phyloP scores from a whole-genome alignment of 2,329 filamentous ascomycete species.

The Domatiomyces globalis region DNA sequence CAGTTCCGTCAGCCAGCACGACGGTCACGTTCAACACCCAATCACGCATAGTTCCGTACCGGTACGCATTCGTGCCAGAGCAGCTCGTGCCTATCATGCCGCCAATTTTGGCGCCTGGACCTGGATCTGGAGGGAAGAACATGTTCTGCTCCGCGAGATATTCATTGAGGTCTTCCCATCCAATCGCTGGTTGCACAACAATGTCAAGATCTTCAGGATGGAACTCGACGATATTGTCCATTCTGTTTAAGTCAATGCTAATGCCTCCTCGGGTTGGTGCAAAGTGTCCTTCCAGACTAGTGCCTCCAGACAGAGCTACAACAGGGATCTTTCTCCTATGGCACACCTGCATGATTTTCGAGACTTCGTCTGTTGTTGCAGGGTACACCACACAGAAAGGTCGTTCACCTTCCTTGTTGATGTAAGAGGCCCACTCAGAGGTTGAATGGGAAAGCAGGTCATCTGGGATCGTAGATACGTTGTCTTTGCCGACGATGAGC shows the following conservation, averaged over 20 bases:
- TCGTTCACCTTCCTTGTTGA: slow-evolving; percentile 27
- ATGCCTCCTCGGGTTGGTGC: slow-evolving; percentile 69
- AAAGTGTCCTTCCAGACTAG: slow-evolving; percentile 79
- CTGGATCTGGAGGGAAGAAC: slow-evolving; percentile 86
- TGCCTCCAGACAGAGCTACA: slow-evolving; percentile 75
- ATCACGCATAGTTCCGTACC: slow-evolving; percentile 89
- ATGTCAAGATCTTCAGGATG: slow-evolving; percentile 67
- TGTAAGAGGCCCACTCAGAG: slow-evolving; percentile 48
- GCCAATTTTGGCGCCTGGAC: slow-evolving; percentile 82
- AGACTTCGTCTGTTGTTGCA: slow-evolving; percentile 64
- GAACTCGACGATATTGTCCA: slow-evolving; percentile 66
- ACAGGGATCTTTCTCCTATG: slow-evolving; percentile 69
- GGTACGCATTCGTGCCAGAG: slow-evolving; percentile 72
- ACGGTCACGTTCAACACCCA: slow-evolving; percentile 82
- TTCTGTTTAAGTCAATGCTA: slow-evolving; percentile 71
- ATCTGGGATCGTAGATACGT: slow-evolving; percentile 42
- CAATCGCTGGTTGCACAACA: slow-evolving; percentile 65
- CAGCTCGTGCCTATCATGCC: slow-evolving; percentile 45
- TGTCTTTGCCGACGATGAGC: slow-evolving; percentile 46
- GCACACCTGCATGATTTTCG: slow-evolving; percentile 78
- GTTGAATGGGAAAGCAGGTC: slow-evolving; percentile 45
- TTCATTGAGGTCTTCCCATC: slow-evolving; percentile 78
- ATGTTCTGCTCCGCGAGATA: slow-evolving; percentile 56
- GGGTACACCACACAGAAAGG: slow-evolving; percentile 59
- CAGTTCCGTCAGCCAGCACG: slow-evolving; percentile 75